These are phyloP conservation scores for Trichophyton mentagrophytes DNA, from an alignment of 2,329 filamentous ascomycete genomes.

Conservation along the genomic window DNA sequence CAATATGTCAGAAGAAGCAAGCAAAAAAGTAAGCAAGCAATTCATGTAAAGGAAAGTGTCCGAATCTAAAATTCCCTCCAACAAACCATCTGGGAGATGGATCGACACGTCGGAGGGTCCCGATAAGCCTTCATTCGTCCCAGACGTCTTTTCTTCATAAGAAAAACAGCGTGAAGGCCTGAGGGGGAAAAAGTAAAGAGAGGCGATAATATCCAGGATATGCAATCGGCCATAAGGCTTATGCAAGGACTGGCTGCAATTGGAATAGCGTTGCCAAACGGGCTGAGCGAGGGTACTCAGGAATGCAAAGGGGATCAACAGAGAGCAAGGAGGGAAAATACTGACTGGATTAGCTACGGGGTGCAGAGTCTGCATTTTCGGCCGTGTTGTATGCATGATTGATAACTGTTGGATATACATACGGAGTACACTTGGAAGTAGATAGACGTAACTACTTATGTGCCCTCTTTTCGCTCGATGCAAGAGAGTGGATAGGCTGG, in stretches of 20 bases:
- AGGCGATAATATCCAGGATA: neutral
- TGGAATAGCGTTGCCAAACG: neutral
- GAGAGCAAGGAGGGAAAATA: neutral
- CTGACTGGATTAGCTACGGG: neutral
- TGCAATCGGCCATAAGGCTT: conserved; percentile 2
- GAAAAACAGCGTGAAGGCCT: too few species aligned
- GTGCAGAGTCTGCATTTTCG: neutral
- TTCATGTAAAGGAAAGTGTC: neutral
- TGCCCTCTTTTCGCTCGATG: neutral
- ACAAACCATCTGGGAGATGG: neutral
- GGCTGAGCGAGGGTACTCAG: neutral
- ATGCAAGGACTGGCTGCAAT: neutral
- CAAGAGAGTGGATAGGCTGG: neutral
- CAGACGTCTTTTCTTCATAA: neutral
- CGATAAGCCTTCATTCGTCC: neutral
- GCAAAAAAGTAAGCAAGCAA: neutral
- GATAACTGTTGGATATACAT: neutral
- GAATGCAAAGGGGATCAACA: neutral
- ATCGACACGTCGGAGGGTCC: neutral
- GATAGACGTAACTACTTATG: neutral
- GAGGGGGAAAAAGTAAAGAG: neutral
- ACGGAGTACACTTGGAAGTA: neutral
- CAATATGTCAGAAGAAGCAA: neutral
- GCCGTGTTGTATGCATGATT: neutral
- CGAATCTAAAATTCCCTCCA: neutral